These are phyloP conservation scores for Ettlia oleoabundans DNA, from an alignment of 139 green algal species.

Conservation along the genomic window DNA sequence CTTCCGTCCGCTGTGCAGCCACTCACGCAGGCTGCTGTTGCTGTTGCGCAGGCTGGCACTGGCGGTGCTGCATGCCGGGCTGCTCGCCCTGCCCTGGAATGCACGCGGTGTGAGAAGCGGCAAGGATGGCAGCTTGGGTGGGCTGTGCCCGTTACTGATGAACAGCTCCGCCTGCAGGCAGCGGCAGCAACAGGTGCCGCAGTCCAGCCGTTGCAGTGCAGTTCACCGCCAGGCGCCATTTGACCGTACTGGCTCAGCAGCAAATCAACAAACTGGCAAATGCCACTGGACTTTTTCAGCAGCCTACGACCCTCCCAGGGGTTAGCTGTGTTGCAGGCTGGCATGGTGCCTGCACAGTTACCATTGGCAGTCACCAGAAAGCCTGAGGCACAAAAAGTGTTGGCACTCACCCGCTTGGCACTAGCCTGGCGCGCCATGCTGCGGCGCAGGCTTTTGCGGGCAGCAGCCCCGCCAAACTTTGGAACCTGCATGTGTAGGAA, in stretches of 20 bases:
- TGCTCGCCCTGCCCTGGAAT: background rate
- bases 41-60: background rate
- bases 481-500: conserved; percentile 19
- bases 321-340: no score
- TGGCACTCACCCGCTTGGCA: conserved; percentile 21
- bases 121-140: conserved; percentile 18
- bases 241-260: no score
- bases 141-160: background rate
- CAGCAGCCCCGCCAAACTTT: background rate
- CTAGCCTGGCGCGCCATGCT: conserved; percentile 5
- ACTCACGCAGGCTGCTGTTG: conserved; percentile 3
- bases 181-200: no score
- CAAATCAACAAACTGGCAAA: no score
- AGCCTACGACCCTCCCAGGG: no score
- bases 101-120: conserved; percentile 23
- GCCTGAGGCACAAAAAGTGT: no score
- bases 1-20: background rate
- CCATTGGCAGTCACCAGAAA: no score
- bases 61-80: background rate
- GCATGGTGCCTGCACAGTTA: no score
- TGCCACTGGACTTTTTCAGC: no score
- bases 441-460: background rate
- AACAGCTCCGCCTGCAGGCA: conserved; percentile 7
- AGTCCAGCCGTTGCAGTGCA: no score
- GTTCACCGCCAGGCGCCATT: no score